Evolutionary conservation across 768 basidiomycete genomes (phyloP), one percentile per base, ranked within the genome.

Genomic region (Trametes punicea): DNA sequence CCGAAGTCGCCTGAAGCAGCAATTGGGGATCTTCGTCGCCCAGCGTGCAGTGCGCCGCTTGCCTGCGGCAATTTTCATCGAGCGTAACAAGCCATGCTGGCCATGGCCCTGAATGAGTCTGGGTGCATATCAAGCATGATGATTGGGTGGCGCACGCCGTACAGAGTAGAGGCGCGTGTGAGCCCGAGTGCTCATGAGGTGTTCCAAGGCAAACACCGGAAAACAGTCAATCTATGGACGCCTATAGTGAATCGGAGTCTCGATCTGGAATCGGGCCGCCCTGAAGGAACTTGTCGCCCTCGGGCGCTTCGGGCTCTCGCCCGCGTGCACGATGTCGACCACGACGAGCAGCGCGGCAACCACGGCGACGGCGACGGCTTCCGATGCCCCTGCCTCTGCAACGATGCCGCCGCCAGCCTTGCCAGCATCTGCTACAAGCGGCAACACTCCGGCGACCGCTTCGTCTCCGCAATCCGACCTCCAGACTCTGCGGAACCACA

Each of bases 401-500:
- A 29, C 54, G 41, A 51, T 60, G 53, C 58, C 58, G n/a, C 58
- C 58, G 6, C 53, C 58, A 15, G 36, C 58, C 21, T 29, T 55
- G 6, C 58, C 58, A 6, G 23, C 44, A n/a, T 31, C 41, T 6
- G 25, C 25, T 25, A 4, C 33, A 4, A 9, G 46, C 11, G 51
- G 23, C n/a, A 29, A 38, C 1, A 16, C 47, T 16, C 6, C 27
- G 26, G 30, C 40, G 21, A 9, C 44, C 21, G 16, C 58, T 27
- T 16, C 27, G 21, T n/a, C 51, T 21, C 48, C 58, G 31, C 25
- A 46, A 21, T 60, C 62, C 18, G 48, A 59, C 20, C 30, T 62
- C 23, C 36, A 53, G 8, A 42, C 51, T 4, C 45, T 62, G 10
- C 55, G 55, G 7, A 44, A 67, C 4, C 77, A 77, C 61, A 76